Base-by-base conservation (phyloP, 352 stramenopile species). In the Phytopythium sindhum region DNA sequence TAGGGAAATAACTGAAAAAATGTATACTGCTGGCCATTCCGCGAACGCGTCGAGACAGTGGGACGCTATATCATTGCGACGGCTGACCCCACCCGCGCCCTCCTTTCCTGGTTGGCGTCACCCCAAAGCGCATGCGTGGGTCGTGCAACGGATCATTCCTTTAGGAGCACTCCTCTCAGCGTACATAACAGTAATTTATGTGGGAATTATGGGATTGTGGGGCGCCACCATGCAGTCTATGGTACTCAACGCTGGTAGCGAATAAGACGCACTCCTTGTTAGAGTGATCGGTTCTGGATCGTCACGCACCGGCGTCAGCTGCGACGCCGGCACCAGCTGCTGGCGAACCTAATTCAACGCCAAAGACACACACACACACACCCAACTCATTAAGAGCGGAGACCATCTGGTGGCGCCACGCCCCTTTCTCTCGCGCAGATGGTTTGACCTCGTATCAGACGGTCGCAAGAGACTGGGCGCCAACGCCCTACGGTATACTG, bases 391-490 rank as follows among this genome's bases (percentile, higher is more conserved):
- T 11, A 42, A 42, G 35, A 11, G 3, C 4, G 8, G n/a, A 35
- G 31, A 14, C 42, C 42, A 50, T 50, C 42, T 50, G 42, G 6
- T 50, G 42, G 35, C 31, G 35, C 12, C 42, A 21, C 42, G 21
- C 8, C n/a, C 42, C 42, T n/a, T 24, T 50, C 42, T 28, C 42
- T 50, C 17, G 42, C 42, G n/a, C 42, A 24, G 21, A 50, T 50
- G 42, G 42, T 21, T 50, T 50, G 42, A 19, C 42, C n/a, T 50
- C 42, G 42, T 50, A 50, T 50, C 42, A 50, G 42, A 50, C 42
- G 42, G 42, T 12, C 21, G 42, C 42, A 50, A 50, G 42, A 50
- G 42, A 50, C 12, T 17, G 7, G 12, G 14, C 41, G 7, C 41
- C 31, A 35, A 35, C 31, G 31, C 31, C 31, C 31, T 35, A 35